Evolutionary conservation across 257 asterid genomes (phyloP).

Genomic region (Solanum lycopersicoides): DNA sequence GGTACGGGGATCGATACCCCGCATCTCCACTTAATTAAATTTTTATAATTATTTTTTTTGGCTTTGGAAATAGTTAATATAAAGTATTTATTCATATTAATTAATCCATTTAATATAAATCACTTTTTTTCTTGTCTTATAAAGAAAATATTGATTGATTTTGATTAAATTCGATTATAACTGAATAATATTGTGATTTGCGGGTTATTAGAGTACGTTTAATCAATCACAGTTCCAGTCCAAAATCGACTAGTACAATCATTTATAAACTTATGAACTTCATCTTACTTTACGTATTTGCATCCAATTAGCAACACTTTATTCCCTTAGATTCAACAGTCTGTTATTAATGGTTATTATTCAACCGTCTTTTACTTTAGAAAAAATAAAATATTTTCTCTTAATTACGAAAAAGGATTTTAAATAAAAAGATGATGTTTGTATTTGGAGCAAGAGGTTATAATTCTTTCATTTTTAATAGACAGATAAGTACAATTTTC

Average conservation of each 20-base stretch:
- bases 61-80: no score
- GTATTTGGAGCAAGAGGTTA: neutral
- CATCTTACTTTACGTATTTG: neutral
- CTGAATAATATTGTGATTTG: no score
- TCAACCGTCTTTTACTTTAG: neutral
- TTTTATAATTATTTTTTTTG: no score
- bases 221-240: neutral
- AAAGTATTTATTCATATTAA: no score
- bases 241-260: neutral
- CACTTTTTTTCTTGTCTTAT: neutral
- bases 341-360: no score
- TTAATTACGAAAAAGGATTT: no score
- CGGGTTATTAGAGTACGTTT: rapidly evolving
- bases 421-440: no score
- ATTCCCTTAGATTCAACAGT: neutral
- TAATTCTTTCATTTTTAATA: neutral
- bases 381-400: neutral
- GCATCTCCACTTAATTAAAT: slow-evolving; percentile 23
- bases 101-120: neutral
- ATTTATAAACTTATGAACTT: neutral
- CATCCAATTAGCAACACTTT: neutral
- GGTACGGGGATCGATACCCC: slow-evolving; percentile 36
- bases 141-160: no score
- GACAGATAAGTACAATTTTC: neutral
- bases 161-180: neutral